Evolutionary conservation across 441 rosid genomes (phyloP), one percentile per base, ranked within the genome.

Genomic region (Syzygium malaccense): DNA sequence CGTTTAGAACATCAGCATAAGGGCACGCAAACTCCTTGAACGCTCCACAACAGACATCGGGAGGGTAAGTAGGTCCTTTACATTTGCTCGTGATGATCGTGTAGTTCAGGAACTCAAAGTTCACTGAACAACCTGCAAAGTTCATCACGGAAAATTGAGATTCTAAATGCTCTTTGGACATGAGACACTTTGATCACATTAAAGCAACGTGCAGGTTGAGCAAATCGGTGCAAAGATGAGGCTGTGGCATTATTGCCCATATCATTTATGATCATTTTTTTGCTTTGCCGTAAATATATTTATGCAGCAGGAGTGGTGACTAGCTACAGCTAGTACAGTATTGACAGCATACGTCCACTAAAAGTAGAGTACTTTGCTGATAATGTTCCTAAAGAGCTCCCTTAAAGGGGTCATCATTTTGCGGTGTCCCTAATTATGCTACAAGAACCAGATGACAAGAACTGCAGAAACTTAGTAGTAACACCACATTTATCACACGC

Each of bases 11-110:
- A 11, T 89, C 94, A 3, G n/a, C 89, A 64, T 93, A 97, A 25
- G 98, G 98, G 88, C 99, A 96, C 64, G 98, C 96, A 87, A 97
- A 94, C 28, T 95, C 96, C 93, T 94, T 95, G 55, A 97, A 94
- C 33, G 98, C 91, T 25, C 57, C n/a, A 71, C 99, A 96, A 86
- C 98, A 95, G 48, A 62, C 85, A 14, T 88, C 58, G 0, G 96
- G 91, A 49, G 96, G 93, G 90, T 92, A 97, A 30, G 80, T 28
- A 6, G 98, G 98, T 62, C 97, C 97, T 93, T 93, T 94, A 90
- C 99, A 97, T 75, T 89, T 88, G 93, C 93, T 95, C 51, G 93
- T 95, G 91, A 96, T 92, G 41, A 91, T 84, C 13, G 93, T 94
- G 89, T 95, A 94, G 90, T 95, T 92, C 92, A 92, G 89, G 89